A percentile compares a stretch with the other conserved stretches of the same genome.
phyloP scores from a whole-genome alignment of 1,284 basidiomycete genomes.

The Puccinia triticina region DNA sequence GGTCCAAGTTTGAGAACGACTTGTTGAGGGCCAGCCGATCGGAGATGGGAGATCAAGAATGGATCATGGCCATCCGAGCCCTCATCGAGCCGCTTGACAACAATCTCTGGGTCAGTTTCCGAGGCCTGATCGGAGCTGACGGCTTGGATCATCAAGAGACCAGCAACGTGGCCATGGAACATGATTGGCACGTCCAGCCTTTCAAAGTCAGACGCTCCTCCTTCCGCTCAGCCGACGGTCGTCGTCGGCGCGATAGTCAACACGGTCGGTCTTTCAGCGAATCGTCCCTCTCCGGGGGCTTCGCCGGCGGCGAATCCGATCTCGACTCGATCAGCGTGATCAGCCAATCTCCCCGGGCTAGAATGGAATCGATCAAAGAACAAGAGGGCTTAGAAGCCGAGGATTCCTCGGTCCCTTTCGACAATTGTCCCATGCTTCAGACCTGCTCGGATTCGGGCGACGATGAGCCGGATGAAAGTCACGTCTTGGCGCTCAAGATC shows the following conservation, averaged over 20 bases:
- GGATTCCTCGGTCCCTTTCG: neutral
- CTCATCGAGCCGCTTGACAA: neutral
- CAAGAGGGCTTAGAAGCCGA: neutral
- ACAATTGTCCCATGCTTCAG: neutral
- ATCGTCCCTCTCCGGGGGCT: neutral
- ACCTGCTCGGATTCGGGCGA: neutral
- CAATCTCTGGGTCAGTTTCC: conserved; percentile 3
- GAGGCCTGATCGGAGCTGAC: neutral
- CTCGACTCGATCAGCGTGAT: conserved; percentile 7
- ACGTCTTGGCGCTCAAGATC: neutral
- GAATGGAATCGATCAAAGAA: conserved; percentile 15
- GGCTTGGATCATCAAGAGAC: neutral
- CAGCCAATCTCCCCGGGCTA: neutral
- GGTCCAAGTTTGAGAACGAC: neutral
- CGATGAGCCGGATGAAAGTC: neutral
- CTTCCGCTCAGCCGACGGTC: neutral
- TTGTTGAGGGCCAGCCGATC: neutral
- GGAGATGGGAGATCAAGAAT: neutral
- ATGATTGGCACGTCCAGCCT: conserved; percentile 7
- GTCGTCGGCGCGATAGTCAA: neutral
- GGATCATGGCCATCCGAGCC: conserved; percentile 11
- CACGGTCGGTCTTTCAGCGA: conserved; percentile 4
- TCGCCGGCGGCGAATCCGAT: neutral
- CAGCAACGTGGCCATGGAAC: neutral
- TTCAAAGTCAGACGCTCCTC: neutral